Conservation (phyloP, 164 flowering plant species). For the Berberis vulgaris region DNA sequence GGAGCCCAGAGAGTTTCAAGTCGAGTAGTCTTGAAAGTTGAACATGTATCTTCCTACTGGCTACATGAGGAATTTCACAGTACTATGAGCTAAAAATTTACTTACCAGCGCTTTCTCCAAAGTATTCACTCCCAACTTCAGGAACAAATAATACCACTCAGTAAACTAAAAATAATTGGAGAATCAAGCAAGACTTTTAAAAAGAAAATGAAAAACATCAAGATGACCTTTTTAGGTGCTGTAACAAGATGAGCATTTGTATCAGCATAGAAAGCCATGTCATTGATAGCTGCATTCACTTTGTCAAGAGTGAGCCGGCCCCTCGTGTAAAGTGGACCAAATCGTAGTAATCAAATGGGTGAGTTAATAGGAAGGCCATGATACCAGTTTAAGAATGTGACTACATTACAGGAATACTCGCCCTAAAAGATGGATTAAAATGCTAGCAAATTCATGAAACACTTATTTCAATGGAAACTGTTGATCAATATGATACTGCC, state of each 20-base stretch:
- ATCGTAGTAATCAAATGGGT: neutral
- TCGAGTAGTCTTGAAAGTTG: too few species aligned
- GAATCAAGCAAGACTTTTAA: neutral
- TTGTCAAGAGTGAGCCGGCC: slow-evolving; percentile 90
- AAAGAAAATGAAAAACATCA: neutral
- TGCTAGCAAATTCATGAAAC: neutral
- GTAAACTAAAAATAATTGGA: slow-evolving; percentile 3
- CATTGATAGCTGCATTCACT: slow-evolving; percentile 79
- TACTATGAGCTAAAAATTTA: slow-evolving; percentile 8
- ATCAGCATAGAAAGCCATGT: slow-evolving; percentile 88
- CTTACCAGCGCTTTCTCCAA: slow-evolving; percentile 89
- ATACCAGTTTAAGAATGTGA: neutral
- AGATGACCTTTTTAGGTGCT: slow-evolving; percentile 76
- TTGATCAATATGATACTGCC: too few species aligned
- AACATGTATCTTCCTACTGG: too few species aligned
- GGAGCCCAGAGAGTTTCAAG: too few species aligned
- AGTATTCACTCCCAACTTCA: slow-evolving; percentile 64
- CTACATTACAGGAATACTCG: neutral
- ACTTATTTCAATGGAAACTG: too few species aligned
- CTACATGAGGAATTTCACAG: neutral
- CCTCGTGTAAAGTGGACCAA: slow-evolving; percentile 57
- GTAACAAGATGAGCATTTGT: slow-evolving; percentile 73
- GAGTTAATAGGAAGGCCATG: neutral
- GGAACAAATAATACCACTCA: slow-evolving; percentile 18
- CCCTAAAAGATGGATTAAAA: too few species aligned